Base-by-base conservation (phyloP, 257 asterid species). In the Nyctanthes arbortristis region DNA sequence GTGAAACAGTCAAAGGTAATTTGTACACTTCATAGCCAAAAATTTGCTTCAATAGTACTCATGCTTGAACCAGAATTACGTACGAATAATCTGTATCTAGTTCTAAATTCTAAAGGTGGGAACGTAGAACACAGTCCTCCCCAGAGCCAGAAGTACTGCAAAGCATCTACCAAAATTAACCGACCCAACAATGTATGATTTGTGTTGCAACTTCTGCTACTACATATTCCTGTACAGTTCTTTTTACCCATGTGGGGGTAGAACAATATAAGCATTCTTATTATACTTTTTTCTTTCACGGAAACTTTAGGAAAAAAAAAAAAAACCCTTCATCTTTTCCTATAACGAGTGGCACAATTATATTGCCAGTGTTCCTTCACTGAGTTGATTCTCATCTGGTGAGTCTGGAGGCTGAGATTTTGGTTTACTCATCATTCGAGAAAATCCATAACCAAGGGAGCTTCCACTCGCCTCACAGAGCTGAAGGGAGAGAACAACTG, bases 381-480 rank as follows among this genome's bases (percentile, higher is more conserved):
- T 32, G 28, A 85, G 45, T 47, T 81, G 89, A 76, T 73, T 83
- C 63, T 91, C 99, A 34, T 91, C 98, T 11, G 84, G 77, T 29
- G 86, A 58, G 56, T 91, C 99, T 0, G 87, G 43, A 34, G 76
- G 61, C 68, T 75, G 81, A 45, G 85, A 63, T 80, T 88, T 91
- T 14, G 97, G 84, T 82, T 88, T 93, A 66, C 67, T 85, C 77
- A 72, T 74, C 28, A 80, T 77, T 68, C 85, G 84, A 65, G 89
- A 84, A 77, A 69, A 94, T 71, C 99, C 99, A 47, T 94, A 94
- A 27, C 99, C 99, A 32, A 94, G 98, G 58, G 97, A 94, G 78
- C 96, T 85, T 76, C 99, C 99, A 61, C 87, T 89, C 55, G 89
- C 63, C 79, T 91, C 88, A 36, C 87, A 88, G 52, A 94, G 90